Conservation (phyloP, 2,329 filamentous ascomycete genomes). For the Microcyclospora pomicola region DNA sequence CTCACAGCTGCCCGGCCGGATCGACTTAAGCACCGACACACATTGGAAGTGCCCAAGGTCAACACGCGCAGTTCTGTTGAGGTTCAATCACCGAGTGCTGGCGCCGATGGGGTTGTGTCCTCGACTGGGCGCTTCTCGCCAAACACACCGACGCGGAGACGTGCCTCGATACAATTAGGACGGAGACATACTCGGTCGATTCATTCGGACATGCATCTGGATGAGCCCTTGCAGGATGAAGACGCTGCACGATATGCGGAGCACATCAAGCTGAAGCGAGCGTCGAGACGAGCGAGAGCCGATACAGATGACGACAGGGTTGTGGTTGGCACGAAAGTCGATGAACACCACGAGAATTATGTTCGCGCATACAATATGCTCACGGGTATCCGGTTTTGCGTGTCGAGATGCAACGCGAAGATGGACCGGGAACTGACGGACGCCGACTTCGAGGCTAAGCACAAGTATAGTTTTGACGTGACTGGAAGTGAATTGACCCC, state of each 20-base stretch:
- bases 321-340: conserved; percentile 90
- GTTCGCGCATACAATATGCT: conserved; percentile 85
- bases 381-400: conserved; percentile 92
- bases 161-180: conserved; percentile 71
- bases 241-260: conserved; percentile 88
- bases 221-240: conserved; percentile 76
- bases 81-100: conserved; percentile 25
- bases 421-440: conserved; percentile 80
- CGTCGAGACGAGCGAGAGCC: conserved; percentile 67
- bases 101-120: conserved; percentile 45
- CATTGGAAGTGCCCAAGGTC: conserved; percentile 68
- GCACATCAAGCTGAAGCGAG: conserved; percentile 78
- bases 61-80: conserved; percentile 58
- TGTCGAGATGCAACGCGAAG: conserved; percentile 93
- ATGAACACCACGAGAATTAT: conserved; percentile 80
- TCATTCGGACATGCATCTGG: conserved; percentile 68
- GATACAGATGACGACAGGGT: conserved; percentile 88
- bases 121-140: conserved; percentile 75
- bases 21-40: conserved; percentile 68
- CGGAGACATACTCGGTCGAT: conserved; percentile 72
- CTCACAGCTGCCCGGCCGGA: conserved; percentile 34
- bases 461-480: conserved; percentile 98
- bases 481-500: conserved; percentile 95
- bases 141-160: conserved; percentile 47
- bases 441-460: conserved; percentile 82